Base-by-base conservation (phyloP, 202 grass and related monocot species). In the Setaria italica region DNA sequence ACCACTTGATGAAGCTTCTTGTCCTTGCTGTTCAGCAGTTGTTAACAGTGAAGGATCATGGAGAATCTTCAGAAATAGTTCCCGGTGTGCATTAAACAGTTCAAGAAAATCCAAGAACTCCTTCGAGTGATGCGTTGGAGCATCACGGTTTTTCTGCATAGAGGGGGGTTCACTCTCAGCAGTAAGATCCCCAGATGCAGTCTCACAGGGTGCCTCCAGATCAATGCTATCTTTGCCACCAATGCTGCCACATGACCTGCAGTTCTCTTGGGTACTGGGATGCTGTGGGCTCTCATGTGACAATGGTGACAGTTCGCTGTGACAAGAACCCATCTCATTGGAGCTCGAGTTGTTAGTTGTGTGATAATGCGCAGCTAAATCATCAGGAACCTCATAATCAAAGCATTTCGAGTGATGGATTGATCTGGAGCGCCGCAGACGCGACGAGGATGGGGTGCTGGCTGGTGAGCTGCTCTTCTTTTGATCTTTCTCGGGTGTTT, bases 71-170 rank as follows among this genome's bases (percentile, higher is more conserved):
- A 99, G 62, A 77, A 99, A 90, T 70, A 95, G 86, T 51, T 95
- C 91, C 72, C 84, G 91, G 49, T 99, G 92, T 65, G 82, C 88
- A 74, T 87, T 89, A 64, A 99, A 94, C 55, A 94, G 50, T 71
- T 95, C 80, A 70, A 99, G 84, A 43, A 94, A 95, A 78, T 95
- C 96, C 70, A 87, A 48, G 77, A 99, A 90, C 78, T 95, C 95
- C 82, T 98, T 93, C 0, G 96, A 94, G 16, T 94, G 88, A 84
- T 91, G 75, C 13, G 86, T 82, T 48, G 80, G 7, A 56, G 67
- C 76, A 66, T 86, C 84, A 77, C 2, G 39, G 19, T 32, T 72
- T 76, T 87, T 85, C 49, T 80, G 83, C 30, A 48, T 72, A 47
- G 72, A 69, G 12, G 63, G 70, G 16, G 45, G 80, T n/a, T 84